These are phyloP conservation scores for Neurospora sp. DNA, from an alignment of 495 filamentous ascomycete species.

Conservation along the genomic window DNA sequence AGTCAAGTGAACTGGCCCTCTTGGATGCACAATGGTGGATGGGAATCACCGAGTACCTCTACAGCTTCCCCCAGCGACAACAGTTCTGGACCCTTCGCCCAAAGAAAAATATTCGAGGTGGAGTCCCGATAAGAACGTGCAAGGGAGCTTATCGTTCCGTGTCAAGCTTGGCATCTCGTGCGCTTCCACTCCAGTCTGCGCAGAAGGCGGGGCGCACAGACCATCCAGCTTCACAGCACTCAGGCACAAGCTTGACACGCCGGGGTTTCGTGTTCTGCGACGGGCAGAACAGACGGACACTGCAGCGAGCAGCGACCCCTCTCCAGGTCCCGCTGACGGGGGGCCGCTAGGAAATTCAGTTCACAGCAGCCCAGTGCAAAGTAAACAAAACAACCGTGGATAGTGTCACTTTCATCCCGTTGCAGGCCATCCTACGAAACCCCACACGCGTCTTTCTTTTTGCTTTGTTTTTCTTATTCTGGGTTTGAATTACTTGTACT, in stretches of 20 bases:
- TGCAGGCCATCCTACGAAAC: not conserved
- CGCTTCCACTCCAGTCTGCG: not conserved
- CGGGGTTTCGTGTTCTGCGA: not conserved
- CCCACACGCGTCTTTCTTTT: not conserved
- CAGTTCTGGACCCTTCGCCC: not conserved
- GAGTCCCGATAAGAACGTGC: not conserved
- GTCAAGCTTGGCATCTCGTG: not conserved
- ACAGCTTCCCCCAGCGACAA: not conserved
- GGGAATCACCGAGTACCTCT: not conserved
- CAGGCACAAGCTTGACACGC: not conserved
- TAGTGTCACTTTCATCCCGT: not conserved
- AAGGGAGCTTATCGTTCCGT: not conserved
- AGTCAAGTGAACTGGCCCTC: not conserved
- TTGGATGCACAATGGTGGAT: not conserved
- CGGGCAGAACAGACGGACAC: not conserved
- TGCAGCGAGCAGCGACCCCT: not conserved
- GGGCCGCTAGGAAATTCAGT: not conserved
- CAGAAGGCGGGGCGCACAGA: slow-evolving; percentile 1
- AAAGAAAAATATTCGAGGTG: not conserved
- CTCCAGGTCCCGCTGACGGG: not conserved
- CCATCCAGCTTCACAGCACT: not conserved
- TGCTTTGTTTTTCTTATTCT: not conserved
- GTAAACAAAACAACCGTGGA: not conserved
- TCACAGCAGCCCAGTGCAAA: not conserved
- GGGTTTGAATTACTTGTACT: not conserved